These are phyloP conservation scores for Yarrowia keelungensis DNA, from an alignment of 805 yeast species.

Conservation along the genomic window DNA sequence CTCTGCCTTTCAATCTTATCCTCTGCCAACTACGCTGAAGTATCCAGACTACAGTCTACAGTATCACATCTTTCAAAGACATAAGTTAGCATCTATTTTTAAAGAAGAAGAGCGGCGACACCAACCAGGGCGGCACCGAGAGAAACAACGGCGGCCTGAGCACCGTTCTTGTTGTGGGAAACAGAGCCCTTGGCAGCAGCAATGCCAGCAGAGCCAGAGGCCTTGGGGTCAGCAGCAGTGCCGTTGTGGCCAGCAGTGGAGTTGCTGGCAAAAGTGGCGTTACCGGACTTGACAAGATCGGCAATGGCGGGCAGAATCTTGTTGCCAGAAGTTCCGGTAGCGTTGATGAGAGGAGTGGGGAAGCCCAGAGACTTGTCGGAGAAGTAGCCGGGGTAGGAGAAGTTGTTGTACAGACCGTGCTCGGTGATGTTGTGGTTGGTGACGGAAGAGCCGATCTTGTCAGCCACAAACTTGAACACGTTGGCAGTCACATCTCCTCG, in stretches of 20 bases:
- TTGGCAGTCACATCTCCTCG: constrained; percentile 60
- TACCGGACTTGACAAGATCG: constrained; percentile 3
- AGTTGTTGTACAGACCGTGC: constrained; percentile 21
- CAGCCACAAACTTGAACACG: constrained; percentile 56
- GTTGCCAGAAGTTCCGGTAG: constrained; percentile 22
- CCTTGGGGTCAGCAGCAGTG: constrained; percentile 9
- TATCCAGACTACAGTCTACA: too few relatives aligned
- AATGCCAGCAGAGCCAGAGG: constrained; percentile 12
- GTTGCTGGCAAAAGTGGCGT: constrained; percentile 6
- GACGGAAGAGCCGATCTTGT: constrained; percentile 44
- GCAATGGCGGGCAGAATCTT: constrained; percentile 29
- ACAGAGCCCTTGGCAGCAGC: constrained; percentile 23
- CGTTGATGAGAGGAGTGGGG: constrained; percentile 28
- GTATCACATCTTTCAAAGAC: too few relatives aligned
- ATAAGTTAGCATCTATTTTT: constrained; percentile 17
- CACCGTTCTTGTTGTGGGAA: constrained; percentile 39
- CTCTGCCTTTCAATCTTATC: too few relatives aligned
- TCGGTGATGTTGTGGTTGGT: constrained; percentile 29
- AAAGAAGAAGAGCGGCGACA: constrained; percentile 41
- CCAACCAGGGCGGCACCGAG: constrained; percentile 41
- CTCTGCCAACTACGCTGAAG: too few relatives aligned
- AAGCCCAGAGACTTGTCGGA: constrained; percentile 24
- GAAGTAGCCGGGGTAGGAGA: constrained; percentile 32
- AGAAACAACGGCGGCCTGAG: constrained; percentile 41
- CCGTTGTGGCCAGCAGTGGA: constrained; percentile 2